Evolutionary conservation across 257 asterid species (phyloP).

Genomic region (Forsythia viridissima): DNA sequence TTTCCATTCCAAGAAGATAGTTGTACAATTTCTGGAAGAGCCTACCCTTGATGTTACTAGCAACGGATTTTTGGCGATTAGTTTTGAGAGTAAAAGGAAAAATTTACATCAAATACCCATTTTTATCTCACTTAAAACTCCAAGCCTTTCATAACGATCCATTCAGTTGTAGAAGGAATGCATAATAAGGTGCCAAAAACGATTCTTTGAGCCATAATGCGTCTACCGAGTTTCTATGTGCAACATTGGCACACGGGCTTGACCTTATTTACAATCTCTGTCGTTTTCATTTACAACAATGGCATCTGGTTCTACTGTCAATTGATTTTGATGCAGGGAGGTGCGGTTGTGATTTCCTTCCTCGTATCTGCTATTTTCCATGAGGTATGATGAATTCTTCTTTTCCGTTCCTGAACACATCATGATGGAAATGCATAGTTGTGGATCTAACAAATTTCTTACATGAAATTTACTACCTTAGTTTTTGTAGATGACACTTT

Average conservation of each 20-base stretch:
- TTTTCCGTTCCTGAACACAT: neutral
- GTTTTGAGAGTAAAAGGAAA: neutral
- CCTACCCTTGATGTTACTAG: neutral
- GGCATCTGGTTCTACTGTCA: slow-evolving; percentile 14
- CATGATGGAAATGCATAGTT: slow-evolving; percentile 9
- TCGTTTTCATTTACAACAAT: neutral
- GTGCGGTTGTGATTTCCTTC: slow-evolving; percentile 79
- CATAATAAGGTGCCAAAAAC: neutral
- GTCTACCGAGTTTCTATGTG: neutral
- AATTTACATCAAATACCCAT: neutral
- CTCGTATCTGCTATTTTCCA: slow-evolving; percentile 92
- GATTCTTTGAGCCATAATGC: neutral
- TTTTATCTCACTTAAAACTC: neutral
- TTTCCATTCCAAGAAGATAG: neutral
- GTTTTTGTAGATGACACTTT: slow-evolving; percentile 12
- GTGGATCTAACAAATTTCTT: slow-evolving; percentile 19
- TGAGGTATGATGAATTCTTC: slow-evolving; percentile 56
- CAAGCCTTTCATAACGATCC: neutral
- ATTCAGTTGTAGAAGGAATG: neutral
- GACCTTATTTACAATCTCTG: neutral
- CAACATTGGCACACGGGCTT: neutral
- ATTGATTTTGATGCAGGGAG: slow-evolving; percentile 52
- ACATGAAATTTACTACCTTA: neutral
- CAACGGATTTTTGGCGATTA: neutral
- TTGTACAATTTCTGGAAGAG: neutral